Conservation (phyloP, 1,284 basidiomycete genomes). For the Ceratobasidium papillatum region DNA sequence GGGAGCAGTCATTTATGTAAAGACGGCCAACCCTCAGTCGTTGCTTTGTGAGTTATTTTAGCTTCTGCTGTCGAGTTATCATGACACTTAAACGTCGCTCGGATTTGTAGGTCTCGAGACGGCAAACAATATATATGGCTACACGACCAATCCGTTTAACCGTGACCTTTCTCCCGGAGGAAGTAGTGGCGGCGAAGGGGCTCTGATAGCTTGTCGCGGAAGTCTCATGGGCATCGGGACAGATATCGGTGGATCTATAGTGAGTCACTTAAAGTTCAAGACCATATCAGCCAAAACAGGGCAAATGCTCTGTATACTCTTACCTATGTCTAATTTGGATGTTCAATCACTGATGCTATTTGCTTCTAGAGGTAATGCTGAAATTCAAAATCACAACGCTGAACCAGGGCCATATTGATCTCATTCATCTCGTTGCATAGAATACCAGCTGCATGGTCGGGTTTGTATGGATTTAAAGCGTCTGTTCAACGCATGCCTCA, state of each 20-base stretch:
- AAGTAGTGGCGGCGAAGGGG: constrained; percentile 70
- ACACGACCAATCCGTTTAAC: constrained; percentile 65
- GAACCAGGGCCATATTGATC: constrained; percentile 9
- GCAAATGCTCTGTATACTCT: constrained; percentile 5
- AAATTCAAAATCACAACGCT: constrained; percentile 7
- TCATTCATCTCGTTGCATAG: constrained; percentile 14
- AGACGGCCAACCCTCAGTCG: constrained; percentile 66
- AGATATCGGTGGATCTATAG: constrained; percentile 57
- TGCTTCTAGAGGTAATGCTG: constrained; percentile 18
- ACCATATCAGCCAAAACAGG: neutral
- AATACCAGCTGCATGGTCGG: constrained; percentile 59
- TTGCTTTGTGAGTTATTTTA: constrained; percentile 54
- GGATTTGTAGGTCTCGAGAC: constrained; percentile 56
- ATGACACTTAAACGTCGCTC: constrained; percentile 43
- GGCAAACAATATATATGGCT: constrained; percentile 63
- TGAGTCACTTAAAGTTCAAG: constrained; percentile 30
- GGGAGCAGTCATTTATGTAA: constrained; percentile 66
- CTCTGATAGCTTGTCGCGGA: constrained; percentile 67
- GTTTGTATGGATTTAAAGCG: constrained; percentile 65
- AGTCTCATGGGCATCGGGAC: constrained; percentile 67
- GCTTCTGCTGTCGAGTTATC: neutral
- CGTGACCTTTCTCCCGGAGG: constrained; percentile 65
- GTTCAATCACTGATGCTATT: constrained; percentile 34
- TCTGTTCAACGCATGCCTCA: constrained; percentile 62
- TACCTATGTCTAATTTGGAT: constrained; percentile 20